A percentile compares a stretch with the other conserved stretches of the same genome.
These are phyloP conservation scores for Pichia cabralensis DNA, from an alignment of 805 yeast species.

Conservation along the genomic window DNA sequence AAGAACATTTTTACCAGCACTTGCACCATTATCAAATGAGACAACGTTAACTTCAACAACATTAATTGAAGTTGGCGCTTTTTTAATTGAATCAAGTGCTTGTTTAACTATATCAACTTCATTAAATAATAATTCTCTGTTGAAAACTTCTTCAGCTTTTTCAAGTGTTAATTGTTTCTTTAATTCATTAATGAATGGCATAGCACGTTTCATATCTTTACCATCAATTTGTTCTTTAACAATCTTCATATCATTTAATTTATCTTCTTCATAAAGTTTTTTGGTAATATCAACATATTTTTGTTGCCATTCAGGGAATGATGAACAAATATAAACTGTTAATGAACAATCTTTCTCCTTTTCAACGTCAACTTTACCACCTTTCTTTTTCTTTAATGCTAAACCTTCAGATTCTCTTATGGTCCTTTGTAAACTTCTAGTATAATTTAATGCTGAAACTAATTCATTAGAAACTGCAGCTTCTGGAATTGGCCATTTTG, in stretches of 20 bases:
- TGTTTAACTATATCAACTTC: slow-evolving; percentile 60
- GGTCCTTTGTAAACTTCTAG: slow-evolving; percentile 67
- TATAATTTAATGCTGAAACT: slow-evolving; percentile 65
- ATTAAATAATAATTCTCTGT: slow-evolving; percentile 77
- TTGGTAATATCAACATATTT: slow-evolving; percentile 59
- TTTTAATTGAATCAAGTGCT: slow-evolving; percentile 46
- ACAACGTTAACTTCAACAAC: slow-evolving; percentile 52
- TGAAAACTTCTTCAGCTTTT: slow-evolving; percentile 69
- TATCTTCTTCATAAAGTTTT: slow-evolving; percentile 55
- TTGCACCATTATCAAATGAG: slow-evolving; percentile 52
- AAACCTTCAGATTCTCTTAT: slow-evolving; percentile 93
- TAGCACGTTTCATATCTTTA: slow-evolving; percentile 92
- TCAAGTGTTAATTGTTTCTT: slow-evolving; percentile 71
- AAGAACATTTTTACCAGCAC: slow-evolving; percentile 51
- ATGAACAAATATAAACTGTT: slow-evolving; percentile 60
- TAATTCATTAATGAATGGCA: slow-evolving; percentile 88
- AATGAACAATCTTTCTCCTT: slow-evolving; percentile 61
- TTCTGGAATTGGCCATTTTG: slow-evolving; percentile 71
- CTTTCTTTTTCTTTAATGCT: slow-evolving; percentile 77
- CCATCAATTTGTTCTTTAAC: slow-evolving; percentile 57
- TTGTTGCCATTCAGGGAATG: slow-evolving; percentile 70
- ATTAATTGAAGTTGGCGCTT: slow-evolving; percentile 50
- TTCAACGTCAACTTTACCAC: slow-evolving; percentile 71
- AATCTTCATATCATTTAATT: slow-evolving; percentile 53
- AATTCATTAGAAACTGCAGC: slow-evolving; percentile 53